Evolutionary conservation across 306 rosid species (phyloP).

Genomic region (Hippophae gyantsensis): DNA sequence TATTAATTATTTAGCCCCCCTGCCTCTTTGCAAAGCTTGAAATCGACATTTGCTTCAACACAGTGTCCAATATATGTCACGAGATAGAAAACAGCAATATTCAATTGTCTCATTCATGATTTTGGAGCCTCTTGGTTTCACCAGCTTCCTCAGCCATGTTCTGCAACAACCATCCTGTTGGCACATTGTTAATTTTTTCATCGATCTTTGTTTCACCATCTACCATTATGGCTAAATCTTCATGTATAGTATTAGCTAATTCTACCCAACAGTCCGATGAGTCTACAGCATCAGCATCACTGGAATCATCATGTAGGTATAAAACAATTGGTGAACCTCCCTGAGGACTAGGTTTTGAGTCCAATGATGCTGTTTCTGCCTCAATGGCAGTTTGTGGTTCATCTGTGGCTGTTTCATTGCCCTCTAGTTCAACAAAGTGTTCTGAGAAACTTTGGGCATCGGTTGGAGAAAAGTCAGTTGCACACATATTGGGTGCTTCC

Average conservation of each 20-base stretch:
- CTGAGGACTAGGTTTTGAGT: conserved; percentile 12
- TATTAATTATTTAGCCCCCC: too few species aligned
- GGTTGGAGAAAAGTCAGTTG: conserved; percentile 12
- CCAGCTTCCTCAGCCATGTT: conserved; percentile 4
- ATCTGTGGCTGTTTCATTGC: conserved; percentile 16
- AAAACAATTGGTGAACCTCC: conserved; percentile 13
- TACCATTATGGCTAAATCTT: conserved; percentile 8
- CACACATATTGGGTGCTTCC: conserved; percentile 16
- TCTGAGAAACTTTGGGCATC: conserved; percentile 20
- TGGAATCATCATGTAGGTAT: conserved; percentile 8
- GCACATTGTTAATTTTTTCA: conserved; percentile 10
- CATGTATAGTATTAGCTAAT: conserved; percentile 16
- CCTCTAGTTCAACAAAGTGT: conserved; percentile 19
- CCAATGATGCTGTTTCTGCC: conserved; percentile 21
- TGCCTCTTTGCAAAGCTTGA: too few species aligned
- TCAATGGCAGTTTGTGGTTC: conserved; percentile 15
- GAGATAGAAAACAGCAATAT: too few species aligned
- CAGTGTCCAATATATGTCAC: too few species aligned
- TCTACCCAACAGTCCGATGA: not conserved
- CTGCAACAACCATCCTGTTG: conserved; percentile 12
- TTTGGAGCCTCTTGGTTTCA: not conserved
- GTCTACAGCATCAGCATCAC: conserved; percentile 5
- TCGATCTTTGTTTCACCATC: conserved; percentile 11
- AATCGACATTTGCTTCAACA: too few species aligned
- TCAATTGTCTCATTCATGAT: too few species aligned